Evolutionary conservation across 805 yeast species (phyloP).

Genomic region (Pichia thaimueangensis): DNA sequence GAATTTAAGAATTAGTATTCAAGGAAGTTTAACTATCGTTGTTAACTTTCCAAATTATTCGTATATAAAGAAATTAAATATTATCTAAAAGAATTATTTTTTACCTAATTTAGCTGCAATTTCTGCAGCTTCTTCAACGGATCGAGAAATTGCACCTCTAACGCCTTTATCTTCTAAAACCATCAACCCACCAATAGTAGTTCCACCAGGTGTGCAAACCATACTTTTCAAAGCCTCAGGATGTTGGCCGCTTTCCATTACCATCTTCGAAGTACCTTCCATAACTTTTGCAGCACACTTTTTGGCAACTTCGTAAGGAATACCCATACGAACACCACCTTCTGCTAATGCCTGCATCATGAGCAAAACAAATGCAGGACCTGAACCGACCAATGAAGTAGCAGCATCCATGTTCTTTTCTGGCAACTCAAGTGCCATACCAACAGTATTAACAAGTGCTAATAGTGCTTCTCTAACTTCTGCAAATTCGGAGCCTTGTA

Average conservation of each 20-base stretch:
- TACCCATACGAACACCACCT: conserved; percentile 92
- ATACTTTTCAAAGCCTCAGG: conserved; percentile 84
- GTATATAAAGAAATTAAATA: no score
- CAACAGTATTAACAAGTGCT: conserved; percentile 57
- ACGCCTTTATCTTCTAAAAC: conserved; percentile 90
- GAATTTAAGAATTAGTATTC: conserved; percentile 22
- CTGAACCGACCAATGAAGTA: conserved; percentile 91
- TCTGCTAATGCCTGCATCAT: conserved; percentile 90
- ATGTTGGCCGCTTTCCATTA: conserved; percentile 69
- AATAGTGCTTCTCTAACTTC: conserved; percentile 41
- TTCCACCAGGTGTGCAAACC: conserved; percentile 97
- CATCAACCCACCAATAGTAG: conserved; percentile 91
- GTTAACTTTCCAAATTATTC: no score
- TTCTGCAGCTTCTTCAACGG: conserved; percentile 86
- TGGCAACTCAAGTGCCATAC: conserved; percentile 60
- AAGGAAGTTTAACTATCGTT: no score
- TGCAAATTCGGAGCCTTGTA: conserved; percentile 31
- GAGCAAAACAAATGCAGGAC: conserved; percentile 88
- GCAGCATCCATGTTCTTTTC: conserved; percentile 97
- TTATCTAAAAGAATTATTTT: no score
- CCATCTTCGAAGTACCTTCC: conserved; percentile 93
- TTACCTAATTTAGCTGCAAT: conserved; percentile 59
- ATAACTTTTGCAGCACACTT: conserved; percentile 88
- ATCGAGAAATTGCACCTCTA: conserved; percentile 79
- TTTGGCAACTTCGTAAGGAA: conserved; percentile 76